Evolutionary conservation across 371 early-diverging fungal species (phyloP).

Genomic region (Mortierella sp.): DNA sequence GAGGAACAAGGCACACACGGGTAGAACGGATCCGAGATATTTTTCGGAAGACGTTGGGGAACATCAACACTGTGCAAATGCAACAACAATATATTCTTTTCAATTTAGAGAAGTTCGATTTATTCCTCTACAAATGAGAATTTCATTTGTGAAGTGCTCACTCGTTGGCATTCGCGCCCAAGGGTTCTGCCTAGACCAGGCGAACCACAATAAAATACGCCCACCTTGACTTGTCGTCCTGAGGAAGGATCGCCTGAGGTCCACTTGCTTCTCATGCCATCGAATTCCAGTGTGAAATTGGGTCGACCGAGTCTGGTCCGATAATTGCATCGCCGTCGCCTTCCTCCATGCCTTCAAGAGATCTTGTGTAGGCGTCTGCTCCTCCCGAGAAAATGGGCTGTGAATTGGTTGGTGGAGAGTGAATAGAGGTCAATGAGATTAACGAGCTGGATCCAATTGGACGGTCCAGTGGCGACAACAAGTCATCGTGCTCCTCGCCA

Average conservation of each 20-base stretch:
- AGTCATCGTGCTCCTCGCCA: constrained; percentile 36
- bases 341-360: constrained; percentile 61
- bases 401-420: constrained; percentile 17
- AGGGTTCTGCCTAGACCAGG: constrained; percentile 58
- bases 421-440: constrained; percentile 29
- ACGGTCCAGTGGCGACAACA: constrained; percentile 41
- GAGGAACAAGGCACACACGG: background rate
- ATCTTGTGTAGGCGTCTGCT: constrained; percentile 42
- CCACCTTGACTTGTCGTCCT: constrained; percentile 48
- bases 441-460: constrained; percentile 30
- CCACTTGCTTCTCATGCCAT: constrained; percentile 52
- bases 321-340: constrained; percentile 70
- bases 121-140: constrained; percentile 41
- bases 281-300: constrained; percentile 64
- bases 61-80: constrained; percentile 6
- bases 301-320: constrained; percentile 67
- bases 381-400: constrained; percentile 22
- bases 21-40: background rate
- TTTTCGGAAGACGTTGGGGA: background rate
- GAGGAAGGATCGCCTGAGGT: constrained; percentile 16
- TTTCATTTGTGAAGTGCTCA: constrained; percentile 20
- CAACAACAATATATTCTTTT: background rate
- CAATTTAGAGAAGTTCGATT: background rate
- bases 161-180: constrained; percentile 44
- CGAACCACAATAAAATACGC: constrained; percentile 83